Base-by-base conservation (phyloP, 805 yeast genomes). In the Wickerhamiella brachini region DNA sequence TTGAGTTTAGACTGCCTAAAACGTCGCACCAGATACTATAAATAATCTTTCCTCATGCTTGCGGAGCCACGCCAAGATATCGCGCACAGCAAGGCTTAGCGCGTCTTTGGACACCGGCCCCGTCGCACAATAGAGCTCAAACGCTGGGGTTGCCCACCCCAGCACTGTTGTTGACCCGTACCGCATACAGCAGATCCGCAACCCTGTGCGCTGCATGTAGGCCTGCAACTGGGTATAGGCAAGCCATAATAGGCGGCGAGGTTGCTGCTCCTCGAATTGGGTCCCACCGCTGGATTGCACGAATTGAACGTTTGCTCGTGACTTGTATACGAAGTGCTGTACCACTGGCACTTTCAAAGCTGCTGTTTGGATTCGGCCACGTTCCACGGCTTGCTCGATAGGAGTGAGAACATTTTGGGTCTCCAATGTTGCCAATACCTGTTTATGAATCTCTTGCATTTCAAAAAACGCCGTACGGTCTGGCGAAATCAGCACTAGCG, bases 251-350 rank as follows among this genome's bases (percentile, higher is more conserved):
- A 23, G n/a, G 7, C 20, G 41, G 9, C 41, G 20, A 15, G 46
- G 12, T 6, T 44, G 37, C 5, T 22, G 46, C 8, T 44, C 46
- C 9, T 23, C 37, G 18, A 47, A 37, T 9, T 37, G 72, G 47
- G 74, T 72, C 61, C 71, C 71, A 43, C 58, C 57, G 41, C 56
- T 55, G 29, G 74, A 70, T 67, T 71, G 70, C 17, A 78, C 74
- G 58, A 74, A 81, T 59, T 86, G 97, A 17, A 86, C 79, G 51
- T 77, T 76, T 21, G 68, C 68, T 53, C 77, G 81, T 34, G 85
- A 77, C 65, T 85, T 88, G 70, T 79, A 89, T 22, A 88, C 74
- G 62, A 89, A 93, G 67, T 88, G 96, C 54, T 79, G 76, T 10
- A 90, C 74, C 26, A 73, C 63, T 0, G 76, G 68, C 5, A 80